Conservation (phyloP, 1,284 basidiomycete species). For the Meripilus lineatus region DNA sequence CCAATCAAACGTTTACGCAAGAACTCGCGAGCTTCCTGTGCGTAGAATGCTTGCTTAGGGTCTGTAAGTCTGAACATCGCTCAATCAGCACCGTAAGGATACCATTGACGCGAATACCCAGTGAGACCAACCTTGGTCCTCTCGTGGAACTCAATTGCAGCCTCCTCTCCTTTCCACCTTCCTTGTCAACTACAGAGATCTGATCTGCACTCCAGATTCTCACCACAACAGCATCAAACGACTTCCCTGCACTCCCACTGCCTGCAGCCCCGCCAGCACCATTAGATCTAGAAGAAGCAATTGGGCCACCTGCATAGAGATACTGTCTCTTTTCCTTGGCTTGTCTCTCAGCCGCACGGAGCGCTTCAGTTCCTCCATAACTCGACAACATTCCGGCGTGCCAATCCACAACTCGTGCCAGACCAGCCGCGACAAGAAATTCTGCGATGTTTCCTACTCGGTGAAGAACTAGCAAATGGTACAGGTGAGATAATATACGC, state of each 20-base stretch:
- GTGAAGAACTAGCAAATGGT: slow-evolving; percentile 59
- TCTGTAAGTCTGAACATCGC: slow-evolving; percentile 63
- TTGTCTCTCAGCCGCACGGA: slow-evolving; percentile 78
- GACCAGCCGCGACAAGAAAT: slow-evolving; percentile 77
- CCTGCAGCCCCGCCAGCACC: slow-evolving; percentile 33
- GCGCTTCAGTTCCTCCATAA: slow-evolving; percentile 77
- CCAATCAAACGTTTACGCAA: slow-evolving; percentile 88
- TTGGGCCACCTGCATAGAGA: slow-evolving; percentile 66
- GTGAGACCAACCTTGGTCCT: slow-evolving; percentile 65
- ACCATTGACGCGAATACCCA: slow-evolving; percentile 6
- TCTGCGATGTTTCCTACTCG: slow-evolving; percentile 95
- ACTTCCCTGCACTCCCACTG: slow-evolving; percentile 39
- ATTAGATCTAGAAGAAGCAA: slow-evolving; percentile 39
- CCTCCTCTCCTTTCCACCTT: slow-evolving; percentile 72
- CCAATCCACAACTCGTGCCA: slow-evolving; percentile 95
- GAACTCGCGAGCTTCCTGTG: slow-evolving; percentile 90
- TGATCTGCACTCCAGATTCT: slow-evolving; percentile 94
- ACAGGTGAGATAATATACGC: slow-evolving; percentile 2
- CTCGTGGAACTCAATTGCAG: slow-evolving; percentile 89
- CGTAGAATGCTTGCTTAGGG: slow-evolving; percentile 84
- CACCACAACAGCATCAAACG: slow-evolving; percentile 82
- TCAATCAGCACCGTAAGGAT: slow-evolving; percentile 1
- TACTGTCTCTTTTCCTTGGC: slow-evolving; percentile 82
- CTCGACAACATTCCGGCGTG: slow-evolving; percentile 91
- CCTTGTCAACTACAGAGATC: slow-evolving; percentile 76